Evolutionary conservation across 2,329 filamentous ascomycete species (phyloP), one percentile per base, ranked within the genome.

Genomic region (Phialophora expanda): DNA sequence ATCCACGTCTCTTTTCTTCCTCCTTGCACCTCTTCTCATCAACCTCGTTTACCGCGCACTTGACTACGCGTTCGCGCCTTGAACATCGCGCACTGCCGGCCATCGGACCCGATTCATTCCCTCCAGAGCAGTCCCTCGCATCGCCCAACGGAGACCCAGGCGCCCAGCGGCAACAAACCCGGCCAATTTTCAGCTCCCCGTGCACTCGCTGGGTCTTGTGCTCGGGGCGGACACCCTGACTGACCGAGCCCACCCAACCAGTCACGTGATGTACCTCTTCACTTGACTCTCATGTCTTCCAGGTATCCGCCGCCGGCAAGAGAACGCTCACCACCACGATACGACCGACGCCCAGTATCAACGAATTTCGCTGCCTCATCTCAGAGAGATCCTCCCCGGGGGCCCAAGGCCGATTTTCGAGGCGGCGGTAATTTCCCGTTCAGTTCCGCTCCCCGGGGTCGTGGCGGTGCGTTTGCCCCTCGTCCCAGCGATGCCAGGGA

Each of bases 361-460:
- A 83, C 61, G 87, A 89, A 73, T 32, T 30, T 34, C 28, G 8
- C 53, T 34, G 8, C 53, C n/a, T 55, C 53, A 5, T 55, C 75
- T 76, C 82, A 84, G 12, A 85, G 89, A 70, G 91, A 96, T 69
- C 89, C 91, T 1, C 93, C 93, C 2, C 86, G 92, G 63, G 93
- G 91, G 0, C 92, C 93, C 11, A 92, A 93, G 77, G 91, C 90
- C 3, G 90, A 66, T 80, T 86, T 32, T 85, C 87, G n/a, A 86
- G 84, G 69, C 88, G 87, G 34, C 73, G 75, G 24, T 71, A 77
- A 74, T 68, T 78, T 75, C 67, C 76, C 58, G 34, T 70, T 68
- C 53, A 56, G 51, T 41, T 38, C 65, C 8, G 32, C 69, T 26
- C 50, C 66, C 41, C 68, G 78, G 60, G 89, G 89, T 51, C 84